A percentile compares a stretch with the other conserved stretches of the same genome.
Conservation (phyloP, 371 early-diverging fungal genomes). For the Mortierella sp. region DNA sequence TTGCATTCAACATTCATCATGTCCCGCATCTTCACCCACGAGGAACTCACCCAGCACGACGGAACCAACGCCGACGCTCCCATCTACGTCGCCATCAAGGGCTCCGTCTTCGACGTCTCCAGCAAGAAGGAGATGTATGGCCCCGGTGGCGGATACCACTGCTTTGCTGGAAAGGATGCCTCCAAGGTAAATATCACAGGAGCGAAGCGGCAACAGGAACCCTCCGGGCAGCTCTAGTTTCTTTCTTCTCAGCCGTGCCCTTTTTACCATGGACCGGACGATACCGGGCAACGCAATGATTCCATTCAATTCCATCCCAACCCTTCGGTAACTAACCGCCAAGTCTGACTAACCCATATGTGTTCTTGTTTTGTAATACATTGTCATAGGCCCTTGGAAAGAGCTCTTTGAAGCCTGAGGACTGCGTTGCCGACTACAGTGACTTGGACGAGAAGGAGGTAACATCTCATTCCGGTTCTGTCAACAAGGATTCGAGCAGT, state of each 20-base stretch:
- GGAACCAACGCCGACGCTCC: slow-evolving; percentile 76
- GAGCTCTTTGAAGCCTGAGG: slow-evolving; percentile 78
- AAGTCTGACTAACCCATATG: background rate
- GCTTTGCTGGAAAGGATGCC: slow-evolving; percentile 88
- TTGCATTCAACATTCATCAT: slow-evolving; percentile 16
- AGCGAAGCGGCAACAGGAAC: background rate
- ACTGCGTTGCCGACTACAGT: slow-evolving; percentile 78
- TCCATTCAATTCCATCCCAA: background rate
- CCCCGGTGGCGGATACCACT: slow-evolving; percentile 72
- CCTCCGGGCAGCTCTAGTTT: background rate
- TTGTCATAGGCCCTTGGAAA: slow-evolving; percentile 77
- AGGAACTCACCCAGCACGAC: slow-evolving; percentile 77
- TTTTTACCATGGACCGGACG: background rate
- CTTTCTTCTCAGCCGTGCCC: background rate
- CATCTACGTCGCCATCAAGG: slow-evolving; percentile 88
- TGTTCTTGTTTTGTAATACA: background rate
- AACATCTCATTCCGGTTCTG: background rate
- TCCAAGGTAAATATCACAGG: slow-evolving; percentile 64
- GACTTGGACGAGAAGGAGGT: slow-evolving; percentile 75
- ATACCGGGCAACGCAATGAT: background rate
- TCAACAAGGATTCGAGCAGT: background rate
- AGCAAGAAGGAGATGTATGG: slow-evolving; percentile 76
- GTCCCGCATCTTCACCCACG: slow-evolving; percentile 64
- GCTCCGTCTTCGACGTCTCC: slow-evolving; percentile 86
- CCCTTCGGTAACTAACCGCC: background rate